Percentiles rank a stretch among this genome's conserved stretches.
Conservation (phyloP, 352 stramenopile species). For the Peronospora tabacina region DNA sequence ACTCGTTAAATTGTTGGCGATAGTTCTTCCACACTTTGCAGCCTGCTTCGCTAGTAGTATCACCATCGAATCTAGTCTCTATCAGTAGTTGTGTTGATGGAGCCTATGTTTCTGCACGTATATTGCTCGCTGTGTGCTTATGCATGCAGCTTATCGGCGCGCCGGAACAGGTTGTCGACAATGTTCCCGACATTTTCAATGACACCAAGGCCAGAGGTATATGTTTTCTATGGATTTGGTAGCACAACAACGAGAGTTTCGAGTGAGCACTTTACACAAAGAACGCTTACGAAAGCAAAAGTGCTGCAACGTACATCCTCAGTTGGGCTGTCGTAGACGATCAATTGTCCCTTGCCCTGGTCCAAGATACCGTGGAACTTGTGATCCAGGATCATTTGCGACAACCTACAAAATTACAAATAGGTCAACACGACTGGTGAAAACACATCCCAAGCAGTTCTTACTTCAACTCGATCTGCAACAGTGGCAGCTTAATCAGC, state of each 20-base stretch:
- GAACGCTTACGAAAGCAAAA: not conserved
- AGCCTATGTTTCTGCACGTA: constrained; percentile 13
- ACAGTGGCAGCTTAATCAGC: constrained; percentile 93
- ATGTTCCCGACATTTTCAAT: constrained; percentile 96
- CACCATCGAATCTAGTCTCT: constrained; percentile 1
- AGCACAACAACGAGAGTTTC: constrained; percentile 6
- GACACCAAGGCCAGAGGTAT: constrained; percentile 90
- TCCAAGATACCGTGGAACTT: constrained; percentile 98
- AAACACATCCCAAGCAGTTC: not conserved
- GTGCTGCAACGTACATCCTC: constrained; percentile 81
- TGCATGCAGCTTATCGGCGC: constrained; percentile 74
- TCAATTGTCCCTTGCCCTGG: constrained; percentile 98
- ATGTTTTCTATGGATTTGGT: constrained; percentile 62
- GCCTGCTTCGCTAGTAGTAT: constrained; percentile 3
- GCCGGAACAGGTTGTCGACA: constrained; percentile 92
- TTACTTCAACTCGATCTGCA: constrained; percentile 82
- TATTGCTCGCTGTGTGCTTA: constrained; percentile 24
- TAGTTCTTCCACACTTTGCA: constrained; percentile 6
- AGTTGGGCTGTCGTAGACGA: constrained; percentile 93
- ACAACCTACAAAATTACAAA: constrained; percentile 80
- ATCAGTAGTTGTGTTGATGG: constrained; percentile 1
- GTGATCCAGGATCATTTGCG: constrained; percentile 99
- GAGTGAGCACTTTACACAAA: constrained; percentile 1
- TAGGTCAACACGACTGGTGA: constrained; percentile 1
- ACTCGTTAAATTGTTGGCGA: constrained; percentile 11